Conservation (phyloP, 257 asterid species). For the Thymus mandschuricus region DNA sequence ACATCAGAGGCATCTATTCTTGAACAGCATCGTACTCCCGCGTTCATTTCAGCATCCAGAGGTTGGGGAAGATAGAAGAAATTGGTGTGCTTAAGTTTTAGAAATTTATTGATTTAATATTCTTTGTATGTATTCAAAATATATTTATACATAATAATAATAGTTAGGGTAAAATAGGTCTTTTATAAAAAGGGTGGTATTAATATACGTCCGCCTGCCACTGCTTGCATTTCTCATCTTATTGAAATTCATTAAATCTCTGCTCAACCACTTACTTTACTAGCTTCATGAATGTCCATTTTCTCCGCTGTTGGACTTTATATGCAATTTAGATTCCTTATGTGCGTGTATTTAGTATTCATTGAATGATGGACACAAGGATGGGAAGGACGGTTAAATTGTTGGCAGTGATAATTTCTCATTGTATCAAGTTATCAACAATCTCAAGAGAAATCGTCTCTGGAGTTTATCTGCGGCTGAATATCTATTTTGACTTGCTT, state of each 20-base stretch:
- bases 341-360: neutral
- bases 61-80: too few relatives aligned
- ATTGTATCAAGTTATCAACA: neutral
- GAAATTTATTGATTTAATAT: too few relatives aligned
- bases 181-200: too few relatives aligned
- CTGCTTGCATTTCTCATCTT: too few relatives aligned
- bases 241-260: neutral
- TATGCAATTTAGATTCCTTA: neutral
- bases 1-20: too few relatives aligned
- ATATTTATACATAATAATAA: too few relatives aligned
- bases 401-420: neutral
- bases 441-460: neutral
- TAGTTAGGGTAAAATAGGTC: too few relatives aligned
- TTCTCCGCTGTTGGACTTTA: neutral
- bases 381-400: neutral
- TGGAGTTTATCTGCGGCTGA: neutral
- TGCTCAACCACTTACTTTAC: neutral
- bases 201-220: too few relatives aligned
- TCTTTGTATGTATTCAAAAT: too few relatives aligned
- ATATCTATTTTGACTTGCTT: neutral
- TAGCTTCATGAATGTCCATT: neutral
- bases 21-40: too few relatives aligned
- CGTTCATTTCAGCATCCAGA: too few relatives aligned
- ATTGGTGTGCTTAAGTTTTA: too few relatives aligned
- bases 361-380: neutral